Base-by-base conservation (phyloP, 768 basidiomycete genomes). In the Naganishia onofrii region DNA sequence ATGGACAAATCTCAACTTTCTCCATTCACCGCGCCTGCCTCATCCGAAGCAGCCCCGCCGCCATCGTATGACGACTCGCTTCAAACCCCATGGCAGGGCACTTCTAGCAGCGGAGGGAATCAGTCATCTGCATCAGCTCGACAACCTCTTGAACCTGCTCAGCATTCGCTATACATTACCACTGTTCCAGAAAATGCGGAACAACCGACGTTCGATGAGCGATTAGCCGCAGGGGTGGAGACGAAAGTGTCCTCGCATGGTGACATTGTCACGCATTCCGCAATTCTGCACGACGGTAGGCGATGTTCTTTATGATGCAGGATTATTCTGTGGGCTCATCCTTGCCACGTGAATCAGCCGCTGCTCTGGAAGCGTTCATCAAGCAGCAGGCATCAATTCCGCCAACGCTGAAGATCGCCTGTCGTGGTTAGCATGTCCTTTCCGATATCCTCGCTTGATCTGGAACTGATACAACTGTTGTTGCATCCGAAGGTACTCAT, bases 371-470 rank as follows among this genome's bases (percentile, higher is more conserved):
- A 63, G 60, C 60, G 7, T 63, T 63, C 60, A 46, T 63, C 60
- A 63, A 63, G 60, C 60, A 63, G 23, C 38, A 63, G 38, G 60
- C 60, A 36, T 42, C 60, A 23, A 46, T 63, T 26, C 60, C 60
- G 10, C 60, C 60, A 26, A 63, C 42, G 2, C 26, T 63, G n/a
- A 46, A 63, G 23, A 44, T 63, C 9, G 1, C 28, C 7, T 63
- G 60, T 44, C 21, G 23, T 44, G 60, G 60, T 63, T 23, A 46
- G 38, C 23, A 21, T 51, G 23, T 34, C 52, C 8, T 32, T 21
- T 32, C n/a, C 19, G 55, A 32, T 56, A 19, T 38, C 32, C 19
- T 19, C 57, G 31, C n/a, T 15, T 38, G 7, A 12, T 19, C n/a
- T 23, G 10, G 57, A 23, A 17, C 31, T 58, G 6, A 23, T 21